Evolutionary conservation across 495 filamentous ascomycete genomes (phyloP).

Genomic region (Aspergillus campestris): DNA sequence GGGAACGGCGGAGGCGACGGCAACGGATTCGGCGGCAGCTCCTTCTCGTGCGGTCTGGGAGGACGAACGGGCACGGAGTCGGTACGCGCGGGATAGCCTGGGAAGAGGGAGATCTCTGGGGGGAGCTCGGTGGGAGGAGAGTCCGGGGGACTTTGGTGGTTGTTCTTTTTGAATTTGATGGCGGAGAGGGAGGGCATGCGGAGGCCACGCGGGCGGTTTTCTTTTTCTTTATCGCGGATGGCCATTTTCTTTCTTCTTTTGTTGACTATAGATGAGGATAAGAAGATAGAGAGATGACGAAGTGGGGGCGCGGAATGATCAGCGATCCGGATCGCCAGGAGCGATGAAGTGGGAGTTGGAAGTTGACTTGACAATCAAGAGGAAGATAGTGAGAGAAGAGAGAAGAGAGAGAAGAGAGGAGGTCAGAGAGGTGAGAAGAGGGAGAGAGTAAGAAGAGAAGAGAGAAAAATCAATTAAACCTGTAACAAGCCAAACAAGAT

Average conservation of each 20-base stretch:
- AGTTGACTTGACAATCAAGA: neutral
- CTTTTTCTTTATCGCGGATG: slow-evolving; percentile 33
- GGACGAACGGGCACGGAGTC: slow-evolving; percentile 9
- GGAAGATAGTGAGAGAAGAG: neutral
- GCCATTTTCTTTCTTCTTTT: slow-evolving; percentile 17
- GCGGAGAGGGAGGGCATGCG: slow-evolving; percentile 31
- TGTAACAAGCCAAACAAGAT: no score
- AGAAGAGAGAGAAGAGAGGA: neutral
- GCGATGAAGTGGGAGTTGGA: no score
- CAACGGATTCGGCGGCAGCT: slow-evolving; percentile 24
- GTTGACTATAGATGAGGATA: slow-evolving; percentile 2
- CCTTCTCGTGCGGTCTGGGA: slow-evolving; percentile 19
- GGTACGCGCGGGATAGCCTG: slow-evolving; percentile 2
- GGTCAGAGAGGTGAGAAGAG: neutral
- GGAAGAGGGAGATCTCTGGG: neutral
- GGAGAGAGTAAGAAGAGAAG: neutral
- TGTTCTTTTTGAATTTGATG: slow-evolving; percentile 19
- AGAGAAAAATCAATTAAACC: neutral
- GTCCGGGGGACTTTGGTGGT: slow-evolving; percentile 1
- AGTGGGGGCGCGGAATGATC: slow-evolving; percentile 3
- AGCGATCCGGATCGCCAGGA: neutral
- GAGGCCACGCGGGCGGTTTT: slow-evolving; percentile 31
- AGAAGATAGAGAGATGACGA: slow-evolving; percentile 3
- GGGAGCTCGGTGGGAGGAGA: slow-evolving; percentile 4
- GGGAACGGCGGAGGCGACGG: slow-evolving; percentile 7